phyloP scores from a whole-genome alignment of 2,329 filamentous ascomycete species.

The Fusarium sp. region DNA sequence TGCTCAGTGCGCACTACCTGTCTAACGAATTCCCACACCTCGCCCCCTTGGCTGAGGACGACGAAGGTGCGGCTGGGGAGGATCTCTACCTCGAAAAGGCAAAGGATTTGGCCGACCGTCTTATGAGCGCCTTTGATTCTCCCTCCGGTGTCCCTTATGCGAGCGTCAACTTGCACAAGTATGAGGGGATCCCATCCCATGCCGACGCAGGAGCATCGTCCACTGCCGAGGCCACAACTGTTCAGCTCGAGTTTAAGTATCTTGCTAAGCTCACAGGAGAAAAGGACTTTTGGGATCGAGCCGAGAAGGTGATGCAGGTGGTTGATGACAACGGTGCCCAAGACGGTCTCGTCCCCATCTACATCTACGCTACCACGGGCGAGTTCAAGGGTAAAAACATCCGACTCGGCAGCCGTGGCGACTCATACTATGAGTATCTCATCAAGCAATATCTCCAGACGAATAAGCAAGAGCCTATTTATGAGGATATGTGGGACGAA shows the following conservation, averaged over 20 bases:
- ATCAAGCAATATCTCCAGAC: slow-evolving; percentile 99
- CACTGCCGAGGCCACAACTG: slow-evolving; percentile 87
- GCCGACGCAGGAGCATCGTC: slow-evolving; percentile 87
- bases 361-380: slow-evolving; percentile 79
- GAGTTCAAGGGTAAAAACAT: slow-evolving; percentile 85
- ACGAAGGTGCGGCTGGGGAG: slow-evolving; percentile 76
- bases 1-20: slow-evolving; percentile 94
- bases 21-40: slow-evolving; percentile 82
- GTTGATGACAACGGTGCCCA: slow-evolving; percentile 81
- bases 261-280: slow-evolving; percentile 94
- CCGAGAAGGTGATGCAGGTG: slow-evolving; percentile 89
- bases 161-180: slow-evolving; percentile 84
- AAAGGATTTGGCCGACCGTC: slow-evolving; percentile 85
- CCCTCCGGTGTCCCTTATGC: slow-evolving; percentile 86
- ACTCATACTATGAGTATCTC: slow-evolving; percentile 98
- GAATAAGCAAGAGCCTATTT: slow-evolving; percentile 81
- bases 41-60: slow-evolving; percentile 75
- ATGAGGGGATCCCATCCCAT: slow-evolving; percentile 79
- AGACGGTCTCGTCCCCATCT: slow-evolving; percentile 91
- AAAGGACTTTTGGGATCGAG: slow-evolving; percentile 88
- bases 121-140: slow-evolving; percentile 88
- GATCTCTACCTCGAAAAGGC: slow-evolving; percentile 97
- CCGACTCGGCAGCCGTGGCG: slow-evolving; percentile 88
- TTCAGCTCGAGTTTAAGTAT: slow-evolving; percentile 98
- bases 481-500: slow-evolving; percentile 93